These are phyloP conservation scores for Fistulifera solaris DNA, from an alignment of 108 stramenopile genomes.

Conservation along the genomic window DNA sequence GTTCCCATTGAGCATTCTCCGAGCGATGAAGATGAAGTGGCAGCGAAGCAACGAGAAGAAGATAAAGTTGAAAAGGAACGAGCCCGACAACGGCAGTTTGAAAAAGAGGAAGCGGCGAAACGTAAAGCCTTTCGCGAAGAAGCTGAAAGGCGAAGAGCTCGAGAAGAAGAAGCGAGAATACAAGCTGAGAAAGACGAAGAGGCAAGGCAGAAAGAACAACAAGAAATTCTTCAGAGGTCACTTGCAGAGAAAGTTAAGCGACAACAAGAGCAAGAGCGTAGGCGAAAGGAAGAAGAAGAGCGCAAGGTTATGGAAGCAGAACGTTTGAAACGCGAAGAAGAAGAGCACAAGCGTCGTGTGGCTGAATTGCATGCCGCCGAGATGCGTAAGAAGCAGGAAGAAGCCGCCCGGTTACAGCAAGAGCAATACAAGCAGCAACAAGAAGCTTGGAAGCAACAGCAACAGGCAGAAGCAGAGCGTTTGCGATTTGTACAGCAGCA, in stretches of 20 bases:
- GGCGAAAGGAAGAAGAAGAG: slow-evolving; percentile 23
- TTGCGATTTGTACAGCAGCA: slow-evolving; percentile 16
- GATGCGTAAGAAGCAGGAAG: slow-evolving; percentile 9
- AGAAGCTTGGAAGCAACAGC: slow-evolving; percentile 30
- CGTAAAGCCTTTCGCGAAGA: slow-evolving; percentile 1
- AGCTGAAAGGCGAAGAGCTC: neutral
- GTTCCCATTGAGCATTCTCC: slow-evolving; percentile 16
- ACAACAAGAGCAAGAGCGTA: slow-evolving; percentile 16
- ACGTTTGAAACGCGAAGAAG: slow-evolving; percentile 27
- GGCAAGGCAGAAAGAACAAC: slow-evolving; percentile 9
- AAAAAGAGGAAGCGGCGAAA: neutral
- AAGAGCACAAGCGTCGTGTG: slow-evolving; percentile 22
- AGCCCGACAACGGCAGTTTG: neutral
- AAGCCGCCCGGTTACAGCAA: slow-evolving; percentile 15
- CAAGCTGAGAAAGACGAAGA: slow-evolving; percentile 1
- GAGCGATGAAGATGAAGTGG: neutral
- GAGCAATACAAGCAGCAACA: slow-evolving; percentile 23
- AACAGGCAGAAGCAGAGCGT: slow-evolving; percentile 21
- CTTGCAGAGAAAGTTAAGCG: slow-evolving; percentile 17
- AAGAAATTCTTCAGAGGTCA: slow-evolving; percentile 7
- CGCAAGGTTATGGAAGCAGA: slow-evolving; percentile 31
- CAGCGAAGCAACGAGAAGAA: slow-evolving; percentile 1
- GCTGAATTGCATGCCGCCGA: slow-evolving; percentile 55
- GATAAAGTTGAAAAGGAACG: slow-evolving; percentile 2
- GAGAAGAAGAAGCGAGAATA: slow-evolving; percentile 34